These are phyloP conservation scores for Nicotiana paniculata DNA, from an alignment of 257 asterid genomes.

Conservation along the genomic window DNA sequence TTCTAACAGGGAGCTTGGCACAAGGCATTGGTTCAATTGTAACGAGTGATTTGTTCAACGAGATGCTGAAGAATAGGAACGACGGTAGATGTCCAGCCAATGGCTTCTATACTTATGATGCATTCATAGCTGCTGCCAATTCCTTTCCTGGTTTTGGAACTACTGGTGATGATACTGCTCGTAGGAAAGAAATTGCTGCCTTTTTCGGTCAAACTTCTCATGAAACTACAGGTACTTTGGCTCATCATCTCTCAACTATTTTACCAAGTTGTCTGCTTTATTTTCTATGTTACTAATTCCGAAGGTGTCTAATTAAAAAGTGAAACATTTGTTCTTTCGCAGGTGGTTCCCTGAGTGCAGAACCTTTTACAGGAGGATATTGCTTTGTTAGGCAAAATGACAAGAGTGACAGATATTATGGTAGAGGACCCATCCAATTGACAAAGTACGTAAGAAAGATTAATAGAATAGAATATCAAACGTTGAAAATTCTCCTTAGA, in stretches of 20 bases:
- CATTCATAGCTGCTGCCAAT: conserved; percentile 24
- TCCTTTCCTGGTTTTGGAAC: conserved; percentile 31
- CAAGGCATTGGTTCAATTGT: not conserved
- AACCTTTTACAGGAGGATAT: conserved; percentile 25
- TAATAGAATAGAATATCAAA: not conserved
- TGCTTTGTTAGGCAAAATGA: conserved; percentile 13
- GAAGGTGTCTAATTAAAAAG: not conserved
- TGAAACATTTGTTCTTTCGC: not conserved
- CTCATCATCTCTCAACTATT: not conserved
- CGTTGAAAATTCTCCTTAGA: too few relatives aligned
- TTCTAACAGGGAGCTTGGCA: not conserved
- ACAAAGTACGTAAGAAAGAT: conserved; percentile 11
- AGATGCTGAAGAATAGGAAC: conserved; percentile 19
- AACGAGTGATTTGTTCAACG: conserved; percentile 2
- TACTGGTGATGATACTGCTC: conserved; percentile 17
- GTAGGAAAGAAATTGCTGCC: conserved; percentile 27
- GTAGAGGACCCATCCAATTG: conserved; percentile 26
- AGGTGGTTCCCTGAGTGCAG: conserved; percentile 18
- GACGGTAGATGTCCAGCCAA: conserved; percentile 13
- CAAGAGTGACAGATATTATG: conserved; percentile 13
- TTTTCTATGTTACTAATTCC: not conserved
- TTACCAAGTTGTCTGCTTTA: not conserved
- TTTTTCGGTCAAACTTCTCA: conserved; percentile 34
- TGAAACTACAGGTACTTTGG: conserved; percentile 21
- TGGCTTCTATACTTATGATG: conserved; percentile 26